These are phyloP conservation scores for Agapanthus africanus DNA, from an alignment of 106 monocot genomes.

Conservation along the genomic window DNA sequence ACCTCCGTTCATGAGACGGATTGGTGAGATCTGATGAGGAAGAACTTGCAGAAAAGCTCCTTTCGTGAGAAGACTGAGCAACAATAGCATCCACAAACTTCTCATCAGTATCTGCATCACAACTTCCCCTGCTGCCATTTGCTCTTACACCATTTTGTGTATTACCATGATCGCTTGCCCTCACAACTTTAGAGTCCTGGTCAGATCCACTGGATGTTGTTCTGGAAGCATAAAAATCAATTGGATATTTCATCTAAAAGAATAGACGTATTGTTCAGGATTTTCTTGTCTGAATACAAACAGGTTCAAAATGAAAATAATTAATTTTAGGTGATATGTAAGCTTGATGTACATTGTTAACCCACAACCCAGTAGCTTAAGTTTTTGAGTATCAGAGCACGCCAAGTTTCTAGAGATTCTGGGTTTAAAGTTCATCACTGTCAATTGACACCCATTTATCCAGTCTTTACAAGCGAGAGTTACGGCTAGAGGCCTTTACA, in stretches of 20 bases:
- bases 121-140: constrained; percentile 11
- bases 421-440: too few species aligned
- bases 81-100: constrained; percentile 1
- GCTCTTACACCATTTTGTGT: constrained; percentile 18
- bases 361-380: too few species aligned
- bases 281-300: neutral
- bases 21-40: constrained; percentile 16
- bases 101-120: constrained; percentile 18
- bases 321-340: too few species aligned
- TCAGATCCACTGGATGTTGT: constrained; percentile 19
- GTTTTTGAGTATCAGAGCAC: too few species aligned
- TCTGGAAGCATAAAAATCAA: constrained; percentile 12
- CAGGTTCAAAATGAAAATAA: neutral
- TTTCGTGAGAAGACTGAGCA: constrained; percentile 8
- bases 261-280: neutral
- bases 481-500: too few species aligned
- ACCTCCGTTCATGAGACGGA: constrained; percentile 17
- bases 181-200: constrained; percentile 9
- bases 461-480: too few species aligned
- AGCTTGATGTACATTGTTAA: too few species aligned
- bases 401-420: too few species aligned
- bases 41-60: constrained; percentile 10
- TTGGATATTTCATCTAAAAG: neutral
- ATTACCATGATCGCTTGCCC: constrained; percentile 10
- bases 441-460: too few species aligned